These are phyloP conservation scores for Artemisia annua DNA, from an alignment of 129 eudicot genomes.

Conservation along the genomic window DNA sequence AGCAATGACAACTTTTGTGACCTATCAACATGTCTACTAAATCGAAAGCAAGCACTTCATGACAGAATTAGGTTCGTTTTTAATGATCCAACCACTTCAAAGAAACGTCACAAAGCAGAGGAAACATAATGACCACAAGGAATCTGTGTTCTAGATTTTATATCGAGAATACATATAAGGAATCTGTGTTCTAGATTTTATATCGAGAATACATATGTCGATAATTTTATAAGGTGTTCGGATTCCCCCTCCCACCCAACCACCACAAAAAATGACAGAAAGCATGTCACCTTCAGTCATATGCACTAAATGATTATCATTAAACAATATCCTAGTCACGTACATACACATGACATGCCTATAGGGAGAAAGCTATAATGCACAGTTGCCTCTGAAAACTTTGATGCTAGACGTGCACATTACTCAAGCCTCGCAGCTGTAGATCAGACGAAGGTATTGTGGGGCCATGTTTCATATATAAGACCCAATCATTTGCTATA, in stretches of 20 bases:
- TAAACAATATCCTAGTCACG: neutral
- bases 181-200: conserved; percentile 7
- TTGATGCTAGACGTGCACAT: neutral
- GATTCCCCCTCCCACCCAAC: neutral
- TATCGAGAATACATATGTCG: conserved; percentile 13
- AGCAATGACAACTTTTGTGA: conserved; percentile 11
- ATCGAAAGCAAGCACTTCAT: conserved; percentile 7
- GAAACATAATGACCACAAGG: neutral
- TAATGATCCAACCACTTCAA: conserved; percentile 19
- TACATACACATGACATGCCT: neutral
- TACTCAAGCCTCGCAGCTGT: neutral
- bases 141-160: neutral
- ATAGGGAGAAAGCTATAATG: neutral
- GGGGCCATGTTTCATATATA: conserved; percentile 12
- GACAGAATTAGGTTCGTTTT: conserved; percentile 10
- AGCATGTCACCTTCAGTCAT: neutral
- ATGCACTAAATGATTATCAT: conserved; percentile 10
- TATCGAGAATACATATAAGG: too few relatives aligned
- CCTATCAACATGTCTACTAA: conserved; percentile 19
- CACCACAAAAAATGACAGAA: neutral
- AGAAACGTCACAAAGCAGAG: conserved; percentile 14
- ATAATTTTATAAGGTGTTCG: conserved; percentile 19
- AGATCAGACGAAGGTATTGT: neutral
- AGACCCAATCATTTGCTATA: neutral
- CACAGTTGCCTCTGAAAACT: too few relatives aligned